Conservation (phyloP, 2,329 filamentous ascomycete species). For the Penicillium sp. region DNA sequence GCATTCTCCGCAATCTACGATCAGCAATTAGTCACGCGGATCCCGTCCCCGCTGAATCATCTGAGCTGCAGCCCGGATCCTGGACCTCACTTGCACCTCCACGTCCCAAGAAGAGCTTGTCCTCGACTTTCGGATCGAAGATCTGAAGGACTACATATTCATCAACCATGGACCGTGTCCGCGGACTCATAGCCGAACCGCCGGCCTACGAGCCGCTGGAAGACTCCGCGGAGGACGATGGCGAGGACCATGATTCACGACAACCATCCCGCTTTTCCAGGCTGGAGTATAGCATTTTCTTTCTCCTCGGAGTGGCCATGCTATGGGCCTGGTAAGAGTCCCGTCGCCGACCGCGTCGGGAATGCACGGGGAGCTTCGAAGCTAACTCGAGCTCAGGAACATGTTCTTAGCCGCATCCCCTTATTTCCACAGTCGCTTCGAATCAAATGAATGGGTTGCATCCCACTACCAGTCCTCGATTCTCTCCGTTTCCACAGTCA, state of each 20-base stretch:
- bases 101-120: background rate
- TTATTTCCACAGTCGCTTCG: constrained; percentile 84
- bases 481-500: constrained; percentile 76
- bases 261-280: constrained; percentile 61
- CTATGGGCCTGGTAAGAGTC: constrained; percentile 82
- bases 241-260: constrained; percentile 21
- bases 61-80: constrained; percentile 4
- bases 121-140: background rate
- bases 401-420: constrained; percentile 96
- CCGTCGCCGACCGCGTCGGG: background rate
- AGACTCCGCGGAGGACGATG: constrained; percentile 25
- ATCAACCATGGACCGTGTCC: constrained; percentile 34
- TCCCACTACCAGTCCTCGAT: constrained; percentile 87
- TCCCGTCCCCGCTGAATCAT: constrained; percentile 13
- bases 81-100: background rate
- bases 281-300: constrained; percentile 80
- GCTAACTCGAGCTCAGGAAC: constrained; percentile 56
- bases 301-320: constrained; percentile 85
- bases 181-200: constrained; percentile 30
- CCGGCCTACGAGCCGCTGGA: constrained; percentile 32
- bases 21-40: constrained; percentile 8
- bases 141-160: background rate
- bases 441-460: constrained; percentile 63
- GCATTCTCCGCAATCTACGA: constrained; percentile 5
- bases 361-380: background rate